Evolutionary conservation across 768 basidiomycete genomes (phyloP).

Genomic region (Termitomyces sp.): DNA sequence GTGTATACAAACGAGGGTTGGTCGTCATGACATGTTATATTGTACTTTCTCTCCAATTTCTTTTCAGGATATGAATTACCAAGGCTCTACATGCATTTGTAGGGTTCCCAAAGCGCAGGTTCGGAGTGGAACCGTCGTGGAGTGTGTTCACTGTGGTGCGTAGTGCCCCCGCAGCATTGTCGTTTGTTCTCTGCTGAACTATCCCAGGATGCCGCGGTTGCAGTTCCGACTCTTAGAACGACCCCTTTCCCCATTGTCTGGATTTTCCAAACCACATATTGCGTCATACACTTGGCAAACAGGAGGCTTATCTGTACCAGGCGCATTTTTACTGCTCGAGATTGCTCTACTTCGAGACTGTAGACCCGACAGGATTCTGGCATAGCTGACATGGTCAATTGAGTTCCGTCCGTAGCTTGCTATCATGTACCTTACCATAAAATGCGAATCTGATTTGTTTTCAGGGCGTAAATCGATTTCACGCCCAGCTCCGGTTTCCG

Average conservation of each 20-base stretch:
- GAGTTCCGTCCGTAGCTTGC: neutral
- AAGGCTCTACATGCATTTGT: constrained; percentile 97
- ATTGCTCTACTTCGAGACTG: neutral
- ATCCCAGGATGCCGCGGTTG: constrained; percentile 79
- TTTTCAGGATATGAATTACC: constrained; percentile 94
- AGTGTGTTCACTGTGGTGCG: constrained; percentile 96
- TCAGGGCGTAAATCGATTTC: neutral
- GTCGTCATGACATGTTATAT: constrained; percentile 13
- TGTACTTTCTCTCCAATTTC: neutral
- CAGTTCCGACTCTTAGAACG: constrained; percentile 71
- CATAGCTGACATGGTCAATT: neutral
- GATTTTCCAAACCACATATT: neutral
- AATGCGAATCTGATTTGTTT: constrained; percentile 6
- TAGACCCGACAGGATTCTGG: neutral
- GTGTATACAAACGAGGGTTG: constrained; percentile 90
- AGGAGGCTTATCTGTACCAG: neutral
- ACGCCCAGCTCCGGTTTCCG: constrained; percentile 6
- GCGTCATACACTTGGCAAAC: neutral
- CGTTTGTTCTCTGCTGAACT: constrained; percentile 9
- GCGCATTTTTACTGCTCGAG: neutral
- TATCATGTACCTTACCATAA: constrained; percentile 2
- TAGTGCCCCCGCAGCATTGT: constrained; percentile 12
- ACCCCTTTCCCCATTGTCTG: neutral
- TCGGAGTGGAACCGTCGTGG: constrained; percentile 84
- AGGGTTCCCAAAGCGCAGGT: constrained; percentile 94